Conservation (phyloP, 257 asterid species). For the Sherardia arvensis region DNA sequence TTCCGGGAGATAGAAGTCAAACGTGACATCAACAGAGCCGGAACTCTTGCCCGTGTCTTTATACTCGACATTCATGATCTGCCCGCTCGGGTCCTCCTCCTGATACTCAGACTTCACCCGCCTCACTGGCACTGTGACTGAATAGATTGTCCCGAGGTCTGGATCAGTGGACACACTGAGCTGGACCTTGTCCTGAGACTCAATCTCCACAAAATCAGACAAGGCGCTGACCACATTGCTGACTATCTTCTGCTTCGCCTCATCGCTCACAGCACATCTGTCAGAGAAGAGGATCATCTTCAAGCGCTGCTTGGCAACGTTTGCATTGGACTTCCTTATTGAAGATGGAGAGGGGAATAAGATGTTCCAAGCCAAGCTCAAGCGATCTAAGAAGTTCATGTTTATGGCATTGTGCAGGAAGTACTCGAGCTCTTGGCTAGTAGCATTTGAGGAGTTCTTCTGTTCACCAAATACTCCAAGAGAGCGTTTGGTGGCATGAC, state of each 20-base stretch:
- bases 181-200: conserved; percentile 88
- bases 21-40: conserved; percentile 91
- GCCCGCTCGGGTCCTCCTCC: conserved; percentile 59
- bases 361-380: conserved; percentile 94
- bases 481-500: conserved; percentile 60
- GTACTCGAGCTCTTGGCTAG: conserved; percentile 62
- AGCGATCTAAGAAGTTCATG: conserved; percentile 75
- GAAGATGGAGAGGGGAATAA: conserved; percentile 66
- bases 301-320: conserved; percentile 79
- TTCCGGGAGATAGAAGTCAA: conserved; percentile 83
- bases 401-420: conserved; percentile 59
- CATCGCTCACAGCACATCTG: conserved; percentile 87
- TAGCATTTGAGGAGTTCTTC: conserved; percentile 39
- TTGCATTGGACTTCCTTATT: conserved; percentile 65
- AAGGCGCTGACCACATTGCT: conserved; percentile 64
- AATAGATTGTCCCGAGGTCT: conserved; percentile 77
- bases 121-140: conserved; percentile 81
- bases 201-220: conserved; percentile 90
- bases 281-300: conserved; percentile 95
- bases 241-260: conserved; percentile 87
- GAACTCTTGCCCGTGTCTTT: conserved; percentile 67
- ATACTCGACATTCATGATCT: conserved; percentile 70
- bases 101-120: conserved; percentile 61
- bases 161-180: conserved; percentile 81
- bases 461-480: conserved; percentile 43